Evolutionary conservation across 2,329 filamentous ascomycete genomes (phyloP).

Genomic region (Penicillium sp.): DNA sequence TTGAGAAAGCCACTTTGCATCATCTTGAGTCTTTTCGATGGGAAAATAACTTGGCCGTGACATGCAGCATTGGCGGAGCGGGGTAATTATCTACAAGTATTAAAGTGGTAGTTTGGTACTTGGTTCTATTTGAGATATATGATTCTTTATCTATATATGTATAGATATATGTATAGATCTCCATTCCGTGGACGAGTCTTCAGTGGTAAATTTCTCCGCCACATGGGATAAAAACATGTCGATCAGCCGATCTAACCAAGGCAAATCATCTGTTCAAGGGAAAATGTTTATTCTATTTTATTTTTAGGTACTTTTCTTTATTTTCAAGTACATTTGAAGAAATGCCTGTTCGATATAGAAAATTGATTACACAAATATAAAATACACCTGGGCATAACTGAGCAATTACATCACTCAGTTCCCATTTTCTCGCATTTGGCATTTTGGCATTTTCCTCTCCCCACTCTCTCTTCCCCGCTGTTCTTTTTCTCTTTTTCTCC

Average conservation of each 20-base stretch:
- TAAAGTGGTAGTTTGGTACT: not conserved
- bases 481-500: constrained; percentile 5
- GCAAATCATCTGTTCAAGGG: not conserved
- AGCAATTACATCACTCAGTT: constrained; percentile 15
- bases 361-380: no score
- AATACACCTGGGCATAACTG: not conserved
- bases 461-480: constrained; percentile 14
- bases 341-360: not conserved
- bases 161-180: not conserved
- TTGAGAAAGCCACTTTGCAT: constrained; percentile 10
- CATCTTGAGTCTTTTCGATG: not conserved
- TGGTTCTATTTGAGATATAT: not conserved
- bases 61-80: not conserved
- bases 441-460: constrained; percentile 15
- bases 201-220: not conserved
- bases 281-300: no score
- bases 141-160: not conserved
- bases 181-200: not conserved
- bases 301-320: not conserved
- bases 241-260: not conserved
- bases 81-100: not conserved
- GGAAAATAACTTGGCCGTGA: not conserved
- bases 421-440: constrained; percentile 7
- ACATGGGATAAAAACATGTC: not conserved
- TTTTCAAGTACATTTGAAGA: no score